Conservation (phyloP, 2,329 filamentous ascomycete genomes). For the Aspergillus caelatus region DNA sequence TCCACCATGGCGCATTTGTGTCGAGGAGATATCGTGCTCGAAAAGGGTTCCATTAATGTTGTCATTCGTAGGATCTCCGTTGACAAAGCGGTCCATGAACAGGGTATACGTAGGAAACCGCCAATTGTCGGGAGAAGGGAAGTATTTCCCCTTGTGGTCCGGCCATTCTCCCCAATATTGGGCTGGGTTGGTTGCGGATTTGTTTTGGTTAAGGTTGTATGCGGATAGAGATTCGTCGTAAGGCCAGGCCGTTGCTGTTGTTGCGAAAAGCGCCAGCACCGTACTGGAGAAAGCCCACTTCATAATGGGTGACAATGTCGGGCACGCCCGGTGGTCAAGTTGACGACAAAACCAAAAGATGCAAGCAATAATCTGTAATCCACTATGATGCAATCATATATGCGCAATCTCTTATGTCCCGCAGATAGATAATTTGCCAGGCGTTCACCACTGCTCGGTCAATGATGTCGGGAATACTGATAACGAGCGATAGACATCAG, state of each 20-base stretch:
- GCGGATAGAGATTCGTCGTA: constrained; percentile 55
- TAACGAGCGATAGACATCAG: constrained; percentile 8
- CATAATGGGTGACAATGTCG: constrained; percentile 29
- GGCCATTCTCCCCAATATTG: constrained; percentile 61
- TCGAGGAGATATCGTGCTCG: constrained; percentile 63
- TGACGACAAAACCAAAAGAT: not conserved
- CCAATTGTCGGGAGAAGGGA: constrained; percentile 63
- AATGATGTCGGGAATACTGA: constrained; percentile 4
- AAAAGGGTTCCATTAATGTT: constrained; percentile 63
- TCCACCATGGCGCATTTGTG: constrained; percentile 66
- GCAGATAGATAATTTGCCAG: not conserved
- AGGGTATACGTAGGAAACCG: constrained; percentile 67
- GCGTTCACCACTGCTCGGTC: not conserved
- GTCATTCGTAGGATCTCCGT: constrained; percentile 67
- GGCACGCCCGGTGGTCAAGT: not conserved
- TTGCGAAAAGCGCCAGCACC: constrained; percentile 33
- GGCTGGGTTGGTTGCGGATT: constrained; percentile 55
- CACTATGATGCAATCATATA: constrained; percentile 1
- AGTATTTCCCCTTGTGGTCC: constrained; percentile 49
- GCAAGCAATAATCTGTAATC: not conserved
- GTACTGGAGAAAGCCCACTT: constrained; percentile 30
- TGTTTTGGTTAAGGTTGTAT: constrained; percentile 65
- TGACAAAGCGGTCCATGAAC: constrained; percentile 66
- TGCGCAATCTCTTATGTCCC: not conserved
- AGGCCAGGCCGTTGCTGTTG: constrained; percentile 36